A percentile compares a stretch with the other conserved stretches of the same genome.
Evolutionary conservation across 1,284 basidiomycete species (phyloP).

Genomic region (Boletus sp.): DNA sequence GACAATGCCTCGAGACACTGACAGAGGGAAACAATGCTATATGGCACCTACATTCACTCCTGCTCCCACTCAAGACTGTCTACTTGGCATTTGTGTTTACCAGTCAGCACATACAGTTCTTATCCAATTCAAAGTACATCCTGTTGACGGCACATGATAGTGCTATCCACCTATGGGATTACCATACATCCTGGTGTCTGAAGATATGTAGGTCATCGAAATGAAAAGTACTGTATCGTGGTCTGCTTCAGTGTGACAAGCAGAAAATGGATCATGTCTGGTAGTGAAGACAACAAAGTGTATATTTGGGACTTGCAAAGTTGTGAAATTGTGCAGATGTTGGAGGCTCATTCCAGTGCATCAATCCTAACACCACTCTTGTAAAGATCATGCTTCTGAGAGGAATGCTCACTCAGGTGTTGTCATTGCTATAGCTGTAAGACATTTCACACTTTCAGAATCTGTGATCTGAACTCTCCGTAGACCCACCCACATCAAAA

Average conservation of each 20-base stretch:
- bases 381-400: neutral
- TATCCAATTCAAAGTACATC: conserved; percentile 93
- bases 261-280: conserved; percentile 88
- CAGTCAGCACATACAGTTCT: conserved; percentile 89
- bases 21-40: conserved; percentile 90
- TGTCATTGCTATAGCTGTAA: conserved; percentile 75
- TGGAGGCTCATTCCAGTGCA: conserved; percentile 78
- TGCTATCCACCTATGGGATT: conserved; percentile 93
- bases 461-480: conserved; percentile 10
- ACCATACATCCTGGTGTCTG: conserved; percentile 87
- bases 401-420: conserved; percentile 55
- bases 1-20: conserved; percentile 95
- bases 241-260: conserved; percentile 83
- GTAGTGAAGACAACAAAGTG: conserved; percentile 89
- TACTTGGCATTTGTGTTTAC: neutral
- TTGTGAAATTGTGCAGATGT: conserved; percentile 75
- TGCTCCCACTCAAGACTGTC: neutral
- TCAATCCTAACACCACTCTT: neutral
- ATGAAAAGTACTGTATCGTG: conserved; percentile 78
- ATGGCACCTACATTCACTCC: conserved; percentile 60
- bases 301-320: conserved; percentile 94
- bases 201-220: conserved; percentile 89
- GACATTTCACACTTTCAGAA: conserved; percentile 20
- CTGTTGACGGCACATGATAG: conserved; percentile 91
- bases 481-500: conserved; percentile 83